These are phyloP conservation scores for Rhodotorula sp. DNA, from an alignment of 1,284 basidiomycete genomes.

Conservation along the genomic window DNA sequence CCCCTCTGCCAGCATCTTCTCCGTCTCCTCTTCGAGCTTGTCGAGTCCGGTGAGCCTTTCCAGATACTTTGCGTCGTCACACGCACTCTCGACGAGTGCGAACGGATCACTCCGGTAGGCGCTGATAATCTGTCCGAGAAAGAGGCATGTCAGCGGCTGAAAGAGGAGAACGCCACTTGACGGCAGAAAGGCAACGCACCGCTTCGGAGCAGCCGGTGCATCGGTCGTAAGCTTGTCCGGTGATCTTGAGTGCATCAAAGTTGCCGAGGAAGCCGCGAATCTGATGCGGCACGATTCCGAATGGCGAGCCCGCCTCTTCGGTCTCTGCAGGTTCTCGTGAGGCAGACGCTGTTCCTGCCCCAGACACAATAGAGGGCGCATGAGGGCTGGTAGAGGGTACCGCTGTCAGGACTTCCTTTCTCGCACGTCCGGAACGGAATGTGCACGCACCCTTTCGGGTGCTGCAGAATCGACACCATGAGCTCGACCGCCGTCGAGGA, in stretches of 20 bases:
- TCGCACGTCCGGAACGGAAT: not conserved
- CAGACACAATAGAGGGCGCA: constrained; percentile 49
- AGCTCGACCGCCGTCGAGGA: constrained; percentile 88
- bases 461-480: constrained; percentile 82
- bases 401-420: not conserved
- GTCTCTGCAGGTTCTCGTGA: not conserved
- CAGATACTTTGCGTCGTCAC: constrained; percentile 73
- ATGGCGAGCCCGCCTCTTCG: constrained; percentile 53
- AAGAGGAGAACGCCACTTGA: no score
- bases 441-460: constrained; percentile 72
- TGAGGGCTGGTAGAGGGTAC: constrained; percentile 57
- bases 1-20: constrained; percentile 21
- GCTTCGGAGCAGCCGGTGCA: constrained; percentile 88
- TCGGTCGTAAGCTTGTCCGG: constrained; percentile 77
- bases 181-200: constrained; percentile 53
- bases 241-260: constrained; percentile 78
- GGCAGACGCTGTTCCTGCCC: not conserved
- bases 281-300: constrained; percentile 91
- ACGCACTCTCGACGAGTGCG: constrained; percentile 73
- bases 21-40: constrained; percentile 31
- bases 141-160: not conserved
- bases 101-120: constrained; percentile 75
- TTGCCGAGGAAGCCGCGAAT: constrained; percentile 83
- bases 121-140: constrained; percentile 61
- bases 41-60: constrained; percentile 28